Percentiles rank a stretch among this genome's conserved stretches.
Evolutionary conservation across 2,329 filamentous ascomycete genomes (phyloP).

Genomic region (Lachnellula cervina): DNA sequence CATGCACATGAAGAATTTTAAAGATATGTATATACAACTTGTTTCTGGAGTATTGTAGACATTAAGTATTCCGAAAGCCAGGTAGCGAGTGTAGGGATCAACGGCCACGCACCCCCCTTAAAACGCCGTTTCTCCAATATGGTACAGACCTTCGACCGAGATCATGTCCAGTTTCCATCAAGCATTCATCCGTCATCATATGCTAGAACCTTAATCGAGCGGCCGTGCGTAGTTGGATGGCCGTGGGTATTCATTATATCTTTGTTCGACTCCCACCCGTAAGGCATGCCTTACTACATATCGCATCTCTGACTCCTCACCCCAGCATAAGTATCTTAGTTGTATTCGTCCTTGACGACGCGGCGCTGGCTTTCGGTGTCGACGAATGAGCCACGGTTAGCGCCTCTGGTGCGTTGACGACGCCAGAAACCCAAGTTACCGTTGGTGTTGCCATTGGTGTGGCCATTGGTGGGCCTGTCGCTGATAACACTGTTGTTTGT

Average conservation of each 20-base stretch:
- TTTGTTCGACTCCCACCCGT: no score
- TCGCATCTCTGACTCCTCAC: slow-evolving; percentile 2
- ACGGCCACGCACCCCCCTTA: no score
- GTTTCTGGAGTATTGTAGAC: no score
- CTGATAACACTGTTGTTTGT: background rate
- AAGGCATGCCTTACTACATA: background rate
- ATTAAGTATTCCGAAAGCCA: no score
- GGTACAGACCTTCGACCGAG: no score
- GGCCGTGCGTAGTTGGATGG: slow-evolving; percentile 5
- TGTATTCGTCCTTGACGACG: slow-evolving; percentile 64
- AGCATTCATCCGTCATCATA: no score
- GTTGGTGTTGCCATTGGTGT: slow-evolving; percentile 13
- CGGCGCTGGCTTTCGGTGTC: slow-evolving; percentile 51
- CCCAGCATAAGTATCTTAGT: slow-evolving; percentile 8
- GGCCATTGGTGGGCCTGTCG: no score
- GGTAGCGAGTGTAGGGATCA: no score
- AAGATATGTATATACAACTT: no score
- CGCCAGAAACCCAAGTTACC: slow-evolving; percentile 40
- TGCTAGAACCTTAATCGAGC: background rate
- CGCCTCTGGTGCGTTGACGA: slow-evolving; percentile 45
- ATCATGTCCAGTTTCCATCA: no score
- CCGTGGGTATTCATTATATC: slow-evolving; percentile 8
- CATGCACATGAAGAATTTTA: no score
- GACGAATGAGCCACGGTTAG: slow-evolving; percentile 45
- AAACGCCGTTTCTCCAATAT: no score